Base-by-base conservation (phyloP, 805 yeast species). In the Sugiyamaella qingdaonensis region DNA sequence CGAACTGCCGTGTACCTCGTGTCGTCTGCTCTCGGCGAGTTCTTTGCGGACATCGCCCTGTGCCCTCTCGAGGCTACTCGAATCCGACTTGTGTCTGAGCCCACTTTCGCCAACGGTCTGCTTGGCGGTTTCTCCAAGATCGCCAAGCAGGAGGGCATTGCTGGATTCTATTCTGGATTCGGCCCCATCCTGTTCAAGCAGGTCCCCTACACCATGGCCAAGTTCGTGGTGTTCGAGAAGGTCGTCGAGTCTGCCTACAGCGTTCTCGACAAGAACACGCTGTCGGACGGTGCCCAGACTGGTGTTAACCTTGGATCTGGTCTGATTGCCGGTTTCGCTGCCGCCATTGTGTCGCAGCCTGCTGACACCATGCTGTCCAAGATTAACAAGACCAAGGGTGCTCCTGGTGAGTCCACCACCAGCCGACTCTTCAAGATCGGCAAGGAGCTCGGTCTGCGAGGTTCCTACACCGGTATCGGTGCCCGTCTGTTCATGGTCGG, bases 351-450 rank as follows among this genome's bases (percentile, higher is more conserved):
- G 3, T 87, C 95, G 13, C 95, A 88, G 64, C 96, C 96, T 13
- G 95, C 95, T 2, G 96, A 88, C 70, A 94, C 87, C 18, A 80
- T 88, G 90, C 95, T 88, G n/a, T 84, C 91, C 21, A 85, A 86
- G 73, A 79, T 88, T 57, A 87, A 85, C 64, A 76, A 44, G 47
- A 44, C 81, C 56, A 85, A 79, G 58, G 80, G 77, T 58, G 70
- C 68, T 62, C 75, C 79, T 36, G 72, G 72, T 35, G 91, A 86
- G 68, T 66, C 83, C 1, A 73, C 78, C 60, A 79, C 80, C 14
- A 69, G 71, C 31, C 88, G 89, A 2, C 75, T 84, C 43, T 62
- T 69, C 48, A 77, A 86, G 64, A 86, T 87, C 53, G 87, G 86
- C 64, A 67, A 71, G 33, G 75, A 79, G 58, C 86, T 88, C 61